A percentile compares a stretch with the other conserved stretches of the same genome.
These are phyloP conservation scores for Metarhizium guizhouense DNA, from an alignment of 2,329 filamentous ascomycete genomes.

Conservation along the genomic window DNA sequence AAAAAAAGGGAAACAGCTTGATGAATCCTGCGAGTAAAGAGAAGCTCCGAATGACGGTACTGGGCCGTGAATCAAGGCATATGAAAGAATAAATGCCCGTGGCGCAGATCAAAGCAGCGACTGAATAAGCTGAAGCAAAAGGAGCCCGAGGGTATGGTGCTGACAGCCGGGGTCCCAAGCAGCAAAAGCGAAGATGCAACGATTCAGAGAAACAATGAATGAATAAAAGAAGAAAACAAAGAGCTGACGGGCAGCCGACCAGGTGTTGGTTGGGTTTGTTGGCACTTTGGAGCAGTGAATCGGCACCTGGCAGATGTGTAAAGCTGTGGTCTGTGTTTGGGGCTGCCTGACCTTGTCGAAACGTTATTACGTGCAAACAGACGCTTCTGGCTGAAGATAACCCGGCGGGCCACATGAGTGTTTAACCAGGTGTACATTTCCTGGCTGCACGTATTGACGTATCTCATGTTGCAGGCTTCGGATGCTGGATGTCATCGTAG, in stretches of 20 bases:
- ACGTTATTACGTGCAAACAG: not conserved
- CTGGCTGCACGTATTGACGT: no score
- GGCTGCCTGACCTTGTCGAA: not conserved
- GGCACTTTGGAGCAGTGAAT: slow-evolving; percentile 2
- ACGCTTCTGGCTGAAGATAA: not conserved
- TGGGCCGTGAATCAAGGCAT: not conserved
- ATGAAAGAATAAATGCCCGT: not conserved
- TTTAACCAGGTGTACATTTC: no score
- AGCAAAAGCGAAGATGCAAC: not conserved
- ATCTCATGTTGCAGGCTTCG: no score
- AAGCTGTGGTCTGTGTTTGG: slow-evolving; percentile 4
- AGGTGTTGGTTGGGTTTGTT: slow-evolving; percentile 2
- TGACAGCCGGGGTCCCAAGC: not conserved
- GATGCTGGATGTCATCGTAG: no score
- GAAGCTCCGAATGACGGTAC: not conserved
- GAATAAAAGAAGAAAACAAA: not conserved
- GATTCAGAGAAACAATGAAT: not conserved
- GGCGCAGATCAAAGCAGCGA: not conserved
- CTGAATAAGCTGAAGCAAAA: not conserved
- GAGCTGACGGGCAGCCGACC: slow-evolving; percentile 1
- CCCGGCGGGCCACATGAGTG: no score
- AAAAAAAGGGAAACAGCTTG: not conserved
- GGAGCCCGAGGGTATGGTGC: not conserved
- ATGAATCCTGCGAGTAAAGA: not conserved
- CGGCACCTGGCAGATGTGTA: slow-evolving; percentile 3